Evolutionary conservation across 768 basidiomycete species (phyloP).

Genomic region (Sutorius australiensis): DNA sequence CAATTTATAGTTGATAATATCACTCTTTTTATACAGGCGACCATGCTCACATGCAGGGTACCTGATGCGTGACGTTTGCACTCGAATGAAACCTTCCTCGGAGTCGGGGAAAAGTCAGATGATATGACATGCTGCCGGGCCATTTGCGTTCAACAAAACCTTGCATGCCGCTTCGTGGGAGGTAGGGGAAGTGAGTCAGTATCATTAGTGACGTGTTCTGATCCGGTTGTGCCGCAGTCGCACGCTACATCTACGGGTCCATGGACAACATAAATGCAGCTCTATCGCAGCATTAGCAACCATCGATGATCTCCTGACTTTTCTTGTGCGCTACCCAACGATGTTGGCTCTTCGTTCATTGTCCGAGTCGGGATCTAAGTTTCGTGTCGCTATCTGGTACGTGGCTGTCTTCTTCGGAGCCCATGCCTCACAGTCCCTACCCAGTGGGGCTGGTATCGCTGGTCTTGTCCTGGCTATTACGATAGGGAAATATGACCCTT

Average conservation of each 20-base stretch:
- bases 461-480: slow-evolving; percentile 42
- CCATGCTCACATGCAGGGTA: too few species aligned
- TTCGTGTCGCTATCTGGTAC: slow-evolving; percentile 22
- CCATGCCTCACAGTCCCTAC: not conserved
- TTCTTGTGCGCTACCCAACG: not conserved
- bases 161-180: too few species aligned
- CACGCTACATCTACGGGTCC: not conserved
- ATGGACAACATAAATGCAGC: not conserved
- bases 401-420: not conserved
- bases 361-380: slow-evolving; percentile 2
- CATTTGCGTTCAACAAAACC: too few species aligned
- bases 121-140: too few species aligned
- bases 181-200: too few species aligned
- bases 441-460: slow-evolving; percentile 40
- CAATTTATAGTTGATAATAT: too few species aligned
- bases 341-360: not conserved
- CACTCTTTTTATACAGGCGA: too few species aligned
- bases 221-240: too few species aligned
- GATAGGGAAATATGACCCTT: slow-evolving; percentile 1
- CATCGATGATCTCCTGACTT: not conserved
- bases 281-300: not conserved
- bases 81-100: too few species aligned
- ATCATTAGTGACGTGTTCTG: too few species aligned
- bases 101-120: too few species aligned
- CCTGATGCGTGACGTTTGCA: too few species aligned